phyloP scores from a whole-genome alignment of 1,284 basidiomycete genomes.

The Kalmanozyma brasiliensis region DNA sequence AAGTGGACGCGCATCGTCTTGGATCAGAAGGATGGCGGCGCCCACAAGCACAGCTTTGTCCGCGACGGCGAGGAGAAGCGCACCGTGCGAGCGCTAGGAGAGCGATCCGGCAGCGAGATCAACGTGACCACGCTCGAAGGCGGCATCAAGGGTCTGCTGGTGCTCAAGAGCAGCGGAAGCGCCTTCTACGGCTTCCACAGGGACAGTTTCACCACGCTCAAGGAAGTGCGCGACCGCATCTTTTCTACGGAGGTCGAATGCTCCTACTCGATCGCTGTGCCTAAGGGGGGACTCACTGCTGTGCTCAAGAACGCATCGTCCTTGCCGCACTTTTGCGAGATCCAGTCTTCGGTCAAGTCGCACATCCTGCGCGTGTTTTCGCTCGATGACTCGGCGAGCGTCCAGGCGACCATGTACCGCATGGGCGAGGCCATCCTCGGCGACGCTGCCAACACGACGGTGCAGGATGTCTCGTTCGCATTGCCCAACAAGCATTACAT shows the following conservation, averaged over 20 bases:
- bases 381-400: slow-evolving; percentile 85
- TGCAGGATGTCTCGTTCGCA: slow-evolving; percentile 77
- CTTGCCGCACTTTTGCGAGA: slow-evolving; percentile 64
- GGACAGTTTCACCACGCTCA: slow-evolving; percentile 88
- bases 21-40: slow-evolving; percentile 66
- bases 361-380: slow-evolving; percentile 86
- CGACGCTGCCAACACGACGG: slow-evolving; percentile 71
- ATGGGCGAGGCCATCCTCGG: slow-evolving; percentile 78
- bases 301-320: slow-evolving; percentile 64
- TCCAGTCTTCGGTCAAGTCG: slow-evolving; percentile 73
- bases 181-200: slow-evolving; percentile 83
- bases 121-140: slow-evolving; percentile 41
- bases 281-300: slow-evolving; percentile 30
- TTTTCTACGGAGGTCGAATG: slow-evolving; percentile 65
- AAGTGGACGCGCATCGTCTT: slow-evolving; percentile 85
- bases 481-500: slow-evolving; percentile 80
- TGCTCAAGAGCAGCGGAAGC: slow-evolving; percentile 89
- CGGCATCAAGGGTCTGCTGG: slow-evolving; percentile 68
- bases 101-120: slow-evolving; percentile 69
- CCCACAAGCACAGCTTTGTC: slow-evolving; percentile 83
- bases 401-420: slow-evolving; percentile 92
- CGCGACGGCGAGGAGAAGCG: slow-evolving; percentile 91
- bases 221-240: slow-evolving; percentile 62
- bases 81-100: slow-evolving; percentile 75
- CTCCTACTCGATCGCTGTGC: slow-evolving; percentile 45